A percentile compares a stretch with the other conserved stretches of the same genome.
Evolutionary conservation across 257 asterid species (phyloP).

Genomic region (Salvia miltiorrhiza): DNA sequence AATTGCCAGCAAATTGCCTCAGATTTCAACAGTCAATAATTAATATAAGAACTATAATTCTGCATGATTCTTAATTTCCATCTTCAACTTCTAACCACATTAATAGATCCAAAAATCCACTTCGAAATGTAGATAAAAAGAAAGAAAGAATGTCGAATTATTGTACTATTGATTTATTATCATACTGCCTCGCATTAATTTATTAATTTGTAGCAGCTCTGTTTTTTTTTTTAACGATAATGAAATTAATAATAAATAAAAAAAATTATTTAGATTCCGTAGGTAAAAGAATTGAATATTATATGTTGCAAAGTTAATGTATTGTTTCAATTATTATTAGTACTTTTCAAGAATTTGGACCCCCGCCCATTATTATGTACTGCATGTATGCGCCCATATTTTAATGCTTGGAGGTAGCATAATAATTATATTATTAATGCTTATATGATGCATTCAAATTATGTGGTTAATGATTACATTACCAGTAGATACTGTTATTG

Average conservation of each 20-base stretch:
- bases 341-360: not conserved
- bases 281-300: constrained; percentile 5
- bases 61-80: not conserved
- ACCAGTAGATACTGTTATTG: not conserved
- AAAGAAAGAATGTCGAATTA: not conserved
- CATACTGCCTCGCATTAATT: not conserved
- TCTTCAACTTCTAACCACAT: constrained; percentile 3
- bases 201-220: not conserved
- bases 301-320: not conserved
- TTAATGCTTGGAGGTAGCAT: not conserved
- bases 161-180: constrained; percentile 16
- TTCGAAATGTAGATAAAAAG: constrained; percentile 12
- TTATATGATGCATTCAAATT: not conserved
- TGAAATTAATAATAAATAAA: constrained; percentile 5
- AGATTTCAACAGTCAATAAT: constrained; percentile 1
- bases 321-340: constrained; percentile 19
- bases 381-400: not conserved
- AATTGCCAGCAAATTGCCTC: constrained; percentile 8
- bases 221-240: not conserved
- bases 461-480: not conserved
- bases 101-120: constrained; percentile 3
- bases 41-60: not conserved
- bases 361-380: constrained; percentile 2
- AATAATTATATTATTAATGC: not conserved
- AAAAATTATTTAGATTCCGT: constrained; percentile 10